Evolutionary conservation across 1,139 yeast genomes (phyloP), one percentile per base, ranked within the genome.

Genomic region (Ogataea hybrid): DNA sequence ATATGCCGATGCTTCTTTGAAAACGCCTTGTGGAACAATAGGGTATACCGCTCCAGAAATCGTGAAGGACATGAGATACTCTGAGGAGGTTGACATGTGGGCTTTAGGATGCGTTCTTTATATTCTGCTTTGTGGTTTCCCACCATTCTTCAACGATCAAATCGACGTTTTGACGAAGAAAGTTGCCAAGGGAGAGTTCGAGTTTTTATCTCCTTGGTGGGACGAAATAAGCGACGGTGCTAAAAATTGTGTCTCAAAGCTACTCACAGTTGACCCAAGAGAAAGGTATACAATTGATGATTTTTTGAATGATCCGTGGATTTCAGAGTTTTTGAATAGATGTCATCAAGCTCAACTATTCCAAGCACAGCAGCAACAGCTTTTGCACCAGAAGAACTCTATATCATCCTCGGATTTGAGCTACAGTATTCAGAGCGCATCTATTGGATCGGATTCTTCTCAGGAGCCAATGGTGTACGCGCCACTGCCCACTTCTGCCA

Each of bases 31-130:
- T 61, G 96, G 96, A 29, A 86, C 95, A 2, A 89, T 86, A 27
- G 94, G 94, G 2, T 86, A 86, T 60, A 87, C 97, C 2, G 96
- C 96, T 0, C 97, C 97, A 0, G 97, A 90, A 63, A 94, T 89
- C 38, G 95, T 90, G 34, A 80, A 77, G 57, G 94, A 85, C 59
- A 88, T 87, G 63, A 75, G 79, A 47, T 90, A 90, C 58, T 85
- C 95, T 6, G 88, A 86, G 67, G 77, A 89, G 37, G 97, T 90
- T 15, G 97, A 90, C 62, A 84, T 90, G 78, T 90, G 97, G 97
- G 95, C 96, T 5, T 68, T 90, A 41, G 97, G 97, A 1, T 90
- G 97, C 64, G 94, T 90, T 7, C 64, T 90, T 48, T 90, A 90
- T 60, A 90, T 96, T 0, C 73, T 89, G 23, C 67, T 90, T 36